Evolutionary conservation across 1,139 yeast genomes (phyloP), one percentile per base, ranked within the genome.

Genomic region (Diutina catenulata): DNA sequence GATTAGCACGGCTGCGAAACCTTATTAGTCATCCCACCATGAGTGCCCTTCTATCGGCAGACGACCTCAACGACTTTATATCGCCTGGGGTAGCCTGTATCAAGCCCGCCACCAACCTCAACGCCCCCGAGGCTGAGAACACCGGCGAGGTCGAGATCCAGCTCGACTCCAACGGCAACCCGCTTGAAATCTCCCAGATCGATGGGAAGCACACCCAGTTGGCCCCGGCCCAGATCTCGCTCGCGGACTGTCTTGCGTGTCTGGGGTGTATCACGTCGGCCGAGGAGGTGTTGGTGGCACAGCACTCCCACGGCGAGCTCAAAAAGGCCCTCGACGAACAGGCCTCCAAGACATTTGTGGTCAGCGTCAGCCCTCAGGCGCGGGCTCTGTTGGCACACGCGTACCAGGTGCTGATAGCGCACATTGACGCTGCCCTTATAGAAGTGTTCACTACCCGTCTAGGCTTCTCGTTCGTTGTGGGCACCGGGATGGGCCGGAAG

Each of bases 181-280:
- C 87, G 11, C 55, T 78, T 5, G 94, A 84, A 49, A 82, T 82
- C 4, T 71, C 79, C 3, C 57, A 59, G 43, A 64, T 68, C 36
- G 83, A 80, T 44, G 80, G 78, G 6, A 59, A 63, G 16, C 60
- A 66, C 13, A 50, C 56, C 19, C 64, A 64, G 33, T 64, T 87
- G 7, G 70, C 80, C 27, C 80, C 88, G 36, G 98, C 96, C 0
- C 91, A 83, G 48, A 91, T 91, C 38, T 81, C 94, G 2, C 60
- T 91, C 35, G 78, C 88, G 8, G 99, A 91, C 62, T 91, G 99
- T 57, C 64, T 91, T 39, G 98, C 98, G 0, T 91, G 99, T 52
- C 79, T 94, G 3, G 99, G 99, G 2, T 91, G 99, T 56, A 87
- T 91, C 43, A 91, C 98, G 0, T 83, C 95, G 9, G 94, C 96